phyloP scores from a whole-genome alignment of 2,329 filamentous ascomycete genomes.

The Kalaharituber pfeilii region DNA sequence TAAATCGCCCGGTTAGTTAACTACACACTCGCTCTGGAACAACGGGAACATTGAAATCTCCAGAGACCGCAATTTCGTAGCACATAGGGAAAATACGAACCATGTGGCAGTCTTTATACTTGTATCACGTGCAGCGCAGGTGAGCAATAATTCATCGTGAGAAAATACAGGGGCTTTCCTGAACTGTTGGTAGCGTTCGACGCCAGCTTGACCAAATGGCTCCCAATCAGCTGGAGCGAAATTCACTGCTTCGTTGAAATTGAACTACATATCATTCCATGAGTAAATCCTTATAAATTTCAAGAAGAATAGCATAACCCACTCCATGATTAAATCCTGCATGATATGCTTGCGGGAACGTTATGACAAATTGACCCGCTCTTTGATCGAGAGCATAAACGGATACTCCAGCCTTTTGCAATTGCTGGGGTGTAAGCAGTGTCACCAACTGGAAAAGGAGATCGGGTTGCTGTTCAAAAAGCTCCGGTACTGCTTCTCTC shows the following conservation, averaged over 20 bases:
- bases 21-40: not conserved
- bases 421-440: conserved; percentile 75
- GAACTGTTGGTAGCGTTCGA: conserved; percentile 72
- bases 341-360: conserved; percentile 92
- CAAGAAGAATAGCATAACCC: conserved; percentile 2
- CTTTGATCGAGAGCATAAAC: conserved; percentile 93
- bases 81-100: conserved; percentile 9
- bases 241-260: conserved; percentile 97
- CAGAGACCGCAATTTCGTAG: not conserved
- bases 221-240: conserved; percentile 95
- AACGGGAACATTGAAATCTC: conserved; percentile 2
- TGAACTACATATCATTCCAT: conserved; percentile 48
- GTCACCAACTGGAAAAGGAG: conserved; percentile 96
- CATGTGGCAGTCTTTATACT: conserved; percentile 87
- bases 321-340: conserved; percentile 87
- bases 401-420: conserved; percentile 79
- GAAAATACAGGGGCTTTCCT: conserved; percentile 90
- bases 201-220: conserved; percentile 69
- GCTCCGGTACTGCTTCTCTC: conserved; percentile 81
- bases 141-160: conserved; percentile 85
- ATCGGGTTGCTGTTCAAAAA: conserved; percentile 94
- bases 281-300: conserved; percentile 14
- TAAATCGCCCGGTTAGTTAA: conserved; percentile 6
- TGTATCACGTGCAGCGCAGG: conserved; percentile 63
- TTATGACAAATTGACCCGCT: conserved; percentile 89